Base-by-base conservation (phyloP, 2,329 filamentous ascomycete species). In the Penicillium griseofulvum region DNA sequence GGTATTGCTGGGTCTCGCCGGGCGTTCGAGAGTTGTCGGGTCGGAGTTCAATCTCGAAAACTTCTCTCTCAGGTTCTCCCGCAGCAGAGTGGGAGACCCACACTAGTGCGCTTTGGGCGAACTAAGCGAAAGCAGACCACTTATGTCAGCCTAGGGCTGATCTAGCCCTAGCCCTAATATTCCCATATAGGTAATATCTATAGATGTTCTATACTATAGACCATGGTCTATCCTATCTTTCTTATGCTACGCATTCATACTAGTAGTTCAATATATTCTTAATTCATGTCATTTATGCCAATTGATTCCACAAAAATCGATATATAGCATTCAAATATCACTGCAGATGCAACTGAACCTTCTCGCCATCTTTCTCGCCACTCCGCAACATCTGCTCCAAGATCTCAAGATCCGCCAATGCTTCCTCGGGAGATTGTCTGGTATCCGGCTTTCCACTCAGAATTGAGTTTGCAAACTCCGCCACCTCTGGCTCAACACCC, bases 401-500 rank as follows among this genome's bases (percentile, higher is more conserved):
- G 33, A 83, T 60, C 62, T 81, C 75, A 51, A 84, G 60, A 70
- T 84, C 82, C 16, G 70, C 74, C 65, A 83, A 61, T 19, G 81
- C 81, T 68, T 84, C 78, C 62, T 81, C 74, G 3, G 80, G 77
- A 12, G 71, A 74, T 64, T 82, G 78, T 58, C 68, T 53, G 39
- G 62, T 70, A 54, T 83, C 73, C 37, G 63, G 59, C 39, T 67
- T 71, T 2, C 77, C 80, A 26, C 67, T 66, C 4, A 67, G 65
- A 49, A 84, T 67, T n/a, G 75, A 74, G 62, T 77, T 70, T 3
- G 75, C 81, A 76, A 82, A 84, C 2, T 77, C 79, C 47, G 72
- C 74, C 10, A 84, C 73, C 62, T 85, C 83, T 37, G 77, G 73
- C 47, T 73, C 76, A 4, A 84, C 79, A 0, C 80, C 80, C n/a